A percentile compares a stretch with the other conserved stretches of the same genome.
Conservation (phyloP, 2,329 filamentous ascomycete species). For the Trichophyton equinum region DNA sequence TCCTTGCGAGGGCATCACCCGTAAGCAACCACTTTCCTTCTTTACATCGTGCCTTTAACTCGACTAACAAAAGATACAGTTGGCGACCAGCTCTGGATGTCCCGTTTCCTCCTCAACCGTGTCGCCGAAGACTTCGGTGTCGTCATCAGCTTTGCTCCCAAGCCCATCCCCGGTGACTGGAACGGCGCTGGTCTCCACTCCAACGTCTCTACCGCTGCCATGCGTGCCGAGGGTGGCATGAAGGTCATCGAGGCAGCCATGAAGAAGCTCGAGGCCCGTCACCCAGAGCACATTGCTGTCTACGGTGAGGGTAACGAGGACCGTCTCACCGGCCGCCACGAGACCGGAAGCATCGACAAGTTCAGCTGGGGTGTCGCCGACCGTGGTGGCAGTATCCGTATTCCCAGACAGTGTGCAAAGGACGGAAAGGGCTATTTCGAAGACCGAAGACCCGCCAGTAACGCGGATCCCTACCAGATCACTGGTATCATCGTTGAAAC, state of each 20-base stretch:
- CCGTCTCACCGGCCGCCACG: constrained; percentile 83
- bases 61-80: constrained; percentile 37
- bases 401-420: constrained; percentile 70
- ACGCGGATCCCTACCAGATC: constrained; percentile 77
- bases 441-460: constrained; percentile 69
- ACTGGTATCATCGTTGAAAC: constrained; percentile 71
- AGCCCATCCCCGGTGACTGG: constrained; percentile 93
- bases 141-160: constrained; percentile 89
- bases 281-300: constrained; percentile 76
- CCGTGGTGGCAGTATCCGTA: constrained; percentile 87
- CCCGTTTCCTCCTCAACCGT: constrained; percentile 76
- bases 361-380: constrained; percentile 94
- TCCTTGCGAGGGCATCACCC: constrained; percentile 72
- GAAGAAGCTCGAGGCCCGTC: constrained; percentile 68
- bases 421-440: constrained; percentile 95
- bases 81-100: constrained; percentile 94
- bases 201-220: constrained; percentile 85
- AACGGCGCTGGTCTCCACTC: constrained; percentile 89
- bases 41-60: neutral
- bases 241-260: constrained; percentile 80
- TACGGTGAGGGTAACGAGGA: constrained; percentile 94
- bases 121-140: constrained; percentile 94
- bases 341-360: constrained; percentile 86
- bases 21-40: constrained; percentile 36
- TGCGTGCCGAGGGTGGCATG: constrained; percentile 86